A percentile compares a stretch with the other conserved stretches of the same genome.
These are phyloP conservation scores for Nakazawaea molendinolei DNA, from an alignment of 805 yeast species.

Conservation along the genomic window DNA sequence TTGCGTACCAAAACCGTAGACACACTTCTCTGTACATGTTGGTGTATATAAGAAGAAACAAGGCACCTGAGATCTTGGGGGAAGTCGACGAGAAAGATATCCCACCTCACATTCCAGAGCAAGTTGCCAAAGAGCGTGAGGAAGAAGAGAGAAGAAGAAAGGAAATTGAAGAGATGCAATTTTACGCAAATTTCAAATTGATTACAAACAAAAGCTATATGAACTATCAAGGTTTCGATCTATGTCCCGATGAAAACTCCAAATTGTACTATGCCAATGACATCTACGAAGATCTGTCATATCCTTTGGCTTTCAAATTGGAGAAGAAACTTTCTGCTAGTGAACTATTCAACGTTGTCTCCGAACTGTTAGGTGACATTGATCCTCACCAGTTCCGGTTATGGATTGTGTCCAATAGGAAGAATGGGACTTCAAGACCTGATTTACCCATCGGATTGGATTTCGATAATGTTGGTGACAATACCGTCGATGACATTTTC, in stretches of 20 bases:
- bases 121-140: conserved; percentile 55
- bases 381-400: conserved; percentile 38
- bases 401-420: conserved; percentile 61
- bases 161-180: conserved; percentile 67
- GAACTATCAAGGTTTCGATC: conserved; percentile 66
- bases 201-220: conserved; percentile 48
- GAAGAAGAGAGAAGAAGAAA: conserved; percentile 45
- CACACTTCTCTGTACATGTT: conserved; percentile 97
- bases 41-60: conserved; percentile 74
- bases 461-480: conserved; percentile 22
- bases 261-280: conserved; percentile 40
- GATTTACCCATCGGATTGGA: conserved; percentile 32
- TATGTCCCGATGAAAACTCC: conserved; percentile 54
- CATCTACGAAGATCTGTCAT: conserved; percentile 38
- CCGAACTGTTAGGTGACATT: conserved; percentile 32
- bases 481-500: conserved; percentile 47
- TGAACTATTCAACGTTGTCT: conserved; percentile 44
- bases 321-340: conserved; percentile 49
- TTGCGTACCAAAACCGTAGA: conserved; percentile 60
- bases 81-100: conserved; percentile 46
- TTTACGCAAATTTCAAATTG: conserved; percentile 51
- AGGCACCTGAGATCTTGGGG: conserved; percentile 50
- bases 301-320: conserved; percentile 44
- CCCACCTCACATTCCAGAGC: conserved; percentile 64
- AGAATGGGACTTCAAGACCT: conserved; percentile 66